Percentiles rank a stretch among this genome's conserved stretches.
Conservation (phyloP, 2,329 filamentous ascomycete species). For the Aspergillus transmontanensis region DNA sequence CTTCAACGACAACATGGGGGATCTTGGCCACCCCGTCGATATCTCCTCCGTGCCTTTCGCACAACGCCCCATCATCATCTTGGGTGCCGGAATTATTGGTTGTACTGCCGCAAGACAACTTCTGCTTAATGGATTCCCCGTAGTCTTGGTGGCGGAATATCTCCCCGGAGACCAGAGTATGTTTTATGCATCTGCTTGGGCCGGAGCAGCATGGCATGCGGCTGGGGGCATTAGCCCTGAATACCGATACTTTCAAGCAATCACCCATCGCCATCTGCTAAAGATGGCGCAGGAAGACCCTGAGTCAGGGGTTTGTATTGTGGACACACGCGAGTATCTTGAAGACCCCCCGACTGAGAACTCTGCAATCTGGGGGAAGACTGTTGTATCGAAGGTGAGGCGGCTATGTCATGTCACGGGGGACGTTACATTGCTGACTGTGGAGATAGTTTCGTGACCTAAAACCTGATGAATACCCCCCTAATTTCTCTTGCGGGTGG, state of each 20-base stretch:
- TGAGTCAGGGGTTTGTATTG: conserved; percentile 37
- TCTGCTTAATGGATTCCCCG: conserved; percentile 37
- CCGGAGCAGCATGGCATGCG: conserved; percentile 43
- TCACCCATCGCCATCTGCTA: conserved; percentile 37
- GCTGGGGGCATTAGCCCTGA: conserved; percentile 39
- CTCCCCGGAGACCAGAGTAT: conserved; percentile 41
- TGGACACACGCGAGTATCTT: conserved; percentile 38
- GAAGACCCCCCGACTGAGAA: conserved; percentile 35
- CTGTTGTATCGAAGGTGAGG: conserved; percentile 37
- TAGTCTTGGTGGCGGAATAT: conserved; percentile 39
- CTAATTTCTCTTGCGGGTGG: conserved; percentile 38
- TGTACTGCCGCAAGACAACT: conserved; percentile 40
- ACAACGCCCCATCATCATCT: conserved; percentile 38
- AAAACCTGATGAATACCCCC: conserved; percentile 33
- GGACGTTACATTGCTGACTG: conserved; percentile 1
- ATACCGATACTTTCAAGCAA: conserved; percentile 38
- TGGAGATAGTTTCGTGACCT: conserved; percentile 36
- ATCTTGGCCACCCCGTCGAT: conserved; percentile 12
- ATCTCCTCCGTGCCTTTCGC: conserved; percentile 35
- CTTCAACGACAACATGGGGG: conserved; percentile 19
- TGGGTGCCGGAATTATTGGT: conserved; percentile 45
- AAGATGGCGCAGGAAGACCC: conserved; percentile 39
- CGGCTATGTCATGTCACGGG: background rate
- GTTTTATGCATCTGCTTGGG: conserved; percentile 43
- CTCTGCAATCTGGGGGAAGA: conserved; percentile 39